phyloP scores from a whole-genome alignment of 495 filamentous ascomycete genomes.

The Penicillium taxi region DNA sequence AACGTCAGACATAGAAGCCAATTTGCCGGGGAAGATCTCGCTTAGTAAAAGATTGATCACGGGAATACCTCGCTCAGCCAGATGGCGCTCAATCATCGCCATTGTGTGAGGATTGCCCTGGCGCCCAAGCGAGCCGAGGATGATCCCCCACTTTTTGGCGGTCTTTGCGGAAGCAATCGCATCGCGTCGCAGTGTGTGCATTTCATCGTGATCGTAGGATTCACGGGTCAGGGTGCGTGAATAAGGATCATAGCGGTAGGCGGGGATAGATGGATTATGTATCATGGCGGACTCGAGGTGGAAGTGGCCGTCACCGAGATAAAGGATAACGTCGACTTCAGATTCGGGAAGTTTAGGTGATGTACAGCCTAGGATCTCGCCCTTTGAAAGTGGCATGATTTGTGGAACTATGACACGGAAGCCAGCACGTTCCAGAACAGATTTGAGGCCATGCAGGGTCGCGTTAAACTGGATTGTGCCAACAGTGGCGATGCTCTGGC shows the following conservation, averaged over 20 bases:
- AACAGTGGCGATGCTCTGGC: constrained; percentile 83
- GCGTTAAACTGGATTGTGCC: constrained; percentile 99
- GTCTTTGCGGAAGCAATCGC: constrained; percentile 67
- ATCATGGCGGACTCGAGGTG: constrained; percentile 99
- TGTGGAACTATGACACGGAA: constrained; percentile 82
- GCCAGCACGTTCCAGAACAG: constrained; percentile 68
- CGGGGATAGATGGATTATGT: constrained; percentile 81
- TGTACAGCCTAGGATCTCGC: constrained; percentile 94
- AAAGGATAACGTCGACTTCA: constrained; percentile 71
- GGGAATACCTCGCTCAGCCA: constrained; percentile 59
- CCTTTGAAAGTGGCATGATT: constrained; percentile 83
- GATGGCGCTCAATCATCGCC: constrained; percentile 68
- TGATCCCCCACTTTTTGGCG: constrained; percentile 86
- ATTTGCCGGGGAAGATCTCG: constrained; percentile 93
- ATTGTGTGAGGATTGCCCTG: constrained; percentile 95
- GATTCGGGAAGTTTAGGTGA: constrained; percentile 60
- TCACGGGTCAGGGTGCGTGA: constrained; percentile 84
- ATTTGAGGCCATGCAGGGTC: constrained; percentile 75
- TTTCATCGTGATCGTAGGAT: constrained; percentile 79
- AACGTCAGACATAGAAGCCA: constrained; percentile 84
- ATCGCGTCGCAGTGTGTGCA: constrained; percentile 68
- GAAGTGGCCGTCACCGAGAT: constrained; percentile 93
- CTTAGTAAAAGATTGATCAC: constrained; percentile 77
- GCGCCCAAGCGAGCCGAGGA: constrained; percentile 82
- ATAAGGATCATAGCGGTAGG: constrained; percentile 97